These are phyloP conservation scores for Coniferiporia sulphurascens DNA, from an alignment of 1,284 basidiomycete genomes.

Conservation along the genomic window DNA sequence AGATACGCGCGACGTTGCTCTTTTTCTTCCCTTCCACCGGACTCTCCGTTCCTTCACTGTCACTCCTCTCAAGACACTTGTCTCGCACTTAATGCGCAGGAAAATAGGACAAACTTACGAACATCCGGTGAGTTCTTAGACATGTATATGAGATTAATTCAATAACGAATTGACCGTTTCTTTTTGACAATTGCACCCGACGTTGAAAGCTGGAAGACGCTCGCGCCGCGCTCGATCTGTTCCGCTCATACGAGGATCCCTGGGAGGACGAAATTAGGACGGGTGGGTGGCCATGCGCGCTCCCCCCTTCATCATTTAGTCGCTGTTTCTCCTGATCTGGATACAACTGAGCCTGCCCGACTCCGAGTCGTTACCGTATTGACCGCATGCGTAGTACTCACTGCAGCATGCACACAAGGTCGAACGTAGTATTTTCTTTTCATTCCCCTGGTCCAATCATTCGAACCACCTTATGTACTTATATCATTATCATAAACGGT, in stretches of 20 bases:
- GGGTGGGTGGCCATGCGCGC: constrained; percentile 52
- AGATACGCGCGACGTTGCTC: constrained; percentile 51
- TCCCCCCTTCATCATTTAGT: neutral
- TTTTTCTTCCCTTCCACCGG: constrained; percentile 50
- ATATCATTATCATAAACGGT: neutral
- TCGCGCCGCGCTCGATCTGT: constrained; percentile 50
- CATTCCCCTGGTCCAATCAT: no score
- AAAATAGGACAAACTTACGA: constrained; percentile 44
- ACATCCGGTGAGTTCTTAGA: constrained; percentile 40
- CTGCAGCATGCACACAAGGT: no score
- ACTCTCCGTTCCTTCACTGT: constrained; percentile 37
- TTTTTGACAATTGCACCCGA: neutral
- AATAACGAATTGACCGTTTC: neutral
- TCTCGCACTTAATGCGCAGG: constrained; percentile 47
- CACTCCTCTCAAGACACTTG: constrained; percentile 41
- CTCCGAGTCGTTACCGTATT: neutral
- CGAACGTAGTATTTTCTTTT: no score
- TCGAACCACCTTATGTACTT: neutral
- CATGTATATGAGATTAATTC: neutral
- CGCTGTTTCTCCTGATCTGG: neutral
- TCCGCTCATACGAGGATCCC: constrained; percentile 44
- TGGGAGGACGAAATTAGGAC: constrained; percentile 46
- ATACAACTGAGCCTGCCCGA: neutral
- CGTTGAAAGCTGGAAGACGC: constrained; percentile 43
- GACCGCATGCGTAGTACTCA: no score